phyloP scores from a whole-genome alignment of 495 filamentous ascomycete genomes.

The Penicillium riverlandense region DNA sequence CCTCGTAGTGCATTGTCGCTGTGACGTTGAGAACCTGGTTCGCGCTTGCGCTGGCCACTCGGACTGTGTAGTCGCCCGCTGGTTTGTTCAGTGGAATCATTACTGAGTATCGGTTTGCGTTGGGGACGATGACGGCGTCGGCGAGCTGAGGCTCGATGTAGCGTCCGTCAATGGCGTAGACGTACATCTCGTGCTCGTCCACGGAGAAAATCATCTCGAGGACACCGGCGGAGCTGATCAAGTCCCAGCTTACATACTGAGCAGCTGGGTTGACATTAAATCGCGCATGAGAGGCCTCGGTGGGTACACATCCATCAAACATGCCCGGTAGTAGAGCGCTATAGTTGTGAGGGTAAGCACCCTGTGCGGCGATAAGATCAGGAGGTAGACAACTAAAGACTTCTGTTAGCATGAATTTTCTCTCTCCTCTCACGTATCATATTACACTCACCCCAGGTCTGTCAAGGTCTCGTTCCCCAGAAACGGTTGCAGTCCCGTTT shows the following conservation, averaged over 20 bases:
- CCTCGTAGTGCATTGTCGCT: slow-evolving; percentile 22
- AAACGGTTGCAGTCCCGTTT: slow-evolving; percentile 7
- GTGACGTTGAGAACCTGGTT: slow-evolving; percentile 31
- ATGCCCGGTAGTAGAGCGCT: slow-evolving; percentile 14
- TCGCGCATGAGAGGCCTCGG: slow-evolving; percentile 17
- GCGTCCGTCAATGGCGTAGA: slow-evolving; percentile 36
- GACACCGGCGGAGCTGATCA: slow-evolving; percentile 21
- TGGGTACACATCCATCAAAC: slow-evolving; percentile 26
- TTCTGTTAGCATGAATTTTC: not conserved
- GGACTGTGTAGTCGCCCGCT: slow-evolving; percentile 29
- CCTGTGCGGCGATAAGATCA: slow-evolving; percentile 4
- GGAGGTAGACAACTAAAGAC: slow-evolving; percentile 17
- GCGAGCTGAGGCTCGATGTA: slow-evolving; percentile 28
- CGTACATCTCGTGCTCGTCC: slow-evolving; percentile 34
- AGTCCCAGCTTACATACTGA: slow-evolving; percentile 25
- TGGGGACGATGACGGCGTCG: slow-evolving; percentile 25
- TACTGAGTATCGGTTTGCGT: slow-evolving; percentile 30
- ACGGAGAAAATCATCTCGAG: slow-evolving; percentile 24
- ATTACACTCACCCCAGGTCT: slow-evolving; percentile 40
- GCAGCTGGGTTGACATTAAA: slow-evolving; percentile 17
- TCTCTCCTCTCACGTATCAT: not conserved
- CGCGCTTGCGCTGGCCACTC: slow-evolving; percentile 20
- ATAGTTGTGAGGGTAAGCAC: slow-evolving; percentile 15
- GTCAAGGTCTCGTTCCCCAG: slow-evolving; percentile 31
- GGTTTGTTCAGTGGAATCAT: slow-evolving; percentile 28